Evolutionary conservation across 1,284 basidiomycete species (phyloP).

Genomic region (Cryptococcus depauperatus): DNA sequence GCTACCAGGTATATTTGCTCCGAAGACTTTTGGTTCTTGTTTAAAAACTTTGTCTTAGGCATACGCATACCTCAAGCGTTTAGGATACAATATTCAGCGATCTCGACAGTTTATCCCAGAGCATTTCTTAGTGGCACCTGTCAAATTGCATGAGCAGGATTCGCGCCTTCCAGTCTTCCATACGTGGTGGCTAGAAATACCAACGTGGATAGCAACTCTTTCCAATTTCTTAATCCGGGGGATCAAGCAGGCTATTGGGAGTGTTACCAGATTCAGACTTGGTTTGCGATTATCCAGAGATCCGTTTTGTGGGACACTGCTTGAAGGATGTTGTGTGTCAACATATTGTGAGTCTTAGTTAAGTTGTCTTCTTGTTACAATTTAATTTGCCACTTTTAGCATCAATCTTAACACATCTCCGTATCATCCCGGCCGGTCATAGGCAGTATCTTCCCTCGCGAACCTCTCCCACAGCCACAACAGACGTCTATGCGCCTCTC

Average conservation of each 20-base stretch:
- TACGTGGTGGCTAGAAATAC: conserved; percentile 27
- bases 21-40: too few relatives aligned
- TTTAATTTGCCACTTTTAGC: conserved; percentile 45
- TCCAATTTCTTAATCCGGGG: neutral
- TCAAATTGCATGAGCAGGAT: conserved; percentile 6
- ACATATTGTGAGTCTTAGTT: conserved; percentile 25
- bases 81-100: conserved; percentile 82
- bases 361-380: neutral
- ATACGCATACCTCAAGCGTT: conserved; percentile 79
- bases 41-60: too few relatives aligned
- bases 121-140: conserved; percentile 19
- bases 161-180: conserved; percentile 16
- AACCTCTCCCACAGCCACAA: conserved; percentile 9
- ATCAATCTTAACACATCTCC: conserved; percentile 61
- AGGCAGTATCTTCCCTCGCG: conserved; percentile 41
- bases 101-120: conserved; percentile 35
- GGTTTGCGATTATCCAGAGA: neutral
- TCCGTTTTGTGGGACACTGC: conserved; percentile 11
- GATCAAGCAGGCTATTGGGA: neutral
- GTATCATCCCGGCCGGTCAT: conserved; percentile 64
- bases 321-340: conserved; percentile 15
- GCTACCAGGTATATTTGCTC: conserved; percentile 76
- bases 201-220: conserved; percentile 11
- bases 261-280: conserved; percentile 10
- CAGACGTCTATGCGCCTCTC: conserved; percentile 22